Percentiles rank a stretch among this genome's conserved stretches.
Evolutionary conservation across 2,329 filamentous ascomycete genomes (phyloP).

Genomic region (Colletotrichum plurivorum): DNA sequence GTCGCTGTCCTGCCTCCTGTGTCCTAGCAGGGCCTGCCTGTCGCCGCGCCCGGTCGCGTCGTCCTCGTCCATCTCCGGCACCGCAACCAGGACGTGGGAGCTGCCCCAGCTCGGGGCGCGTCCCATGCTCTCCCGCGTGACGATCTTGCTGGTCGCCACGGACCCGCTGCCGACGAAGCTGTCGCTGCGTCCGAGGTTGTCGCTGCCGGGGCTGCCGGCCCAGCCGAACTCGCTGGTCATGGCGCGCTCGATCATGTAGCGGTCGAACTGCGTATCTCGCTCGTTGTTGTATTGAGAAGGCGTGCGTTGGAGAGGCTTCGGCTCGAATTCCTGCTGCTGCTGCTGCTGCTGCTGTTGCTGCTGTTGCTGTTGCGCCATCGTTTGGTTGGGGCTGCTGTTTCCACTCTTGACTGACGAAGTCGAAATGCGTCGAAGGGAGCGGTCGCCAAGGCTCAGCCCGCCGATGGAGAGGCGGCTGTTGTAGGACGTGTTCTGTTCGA

Average conservation of each 20-base stretch:
- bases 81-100: constrained; percentile 54
- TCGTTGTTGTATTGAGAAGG: constrained; percentile 45
- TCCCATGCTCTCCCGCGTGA: constrained; percentile 43
- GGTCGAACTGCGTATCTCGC: constrained; percentile 47
- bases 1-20: constrained; percentile 30
- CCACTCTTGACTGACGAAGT: constrained; percentile 35
- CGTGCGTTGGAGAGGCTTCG: constrained; percentile 13
- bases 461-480: constrained; percentile 38
- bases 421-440: constrained; percentile 40
- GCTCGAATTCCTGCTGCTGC: neutral
- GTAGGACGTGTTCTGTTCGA: constrained; percentile 42
- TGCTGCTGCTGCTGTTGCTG: constrained; percentile 18
- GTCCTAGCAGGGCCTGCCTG: constrained; percentile 48
- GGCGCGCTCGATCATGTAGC: constrained; percentile 50
- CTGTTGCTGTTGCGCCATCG: constrained; percentile 9
- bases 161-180: constrained; percentile 46
- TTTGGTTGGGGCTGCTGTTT: constrained; percentile 9
- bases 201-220: constrained; percentile 40
- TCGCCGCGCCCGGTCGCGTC: constrained; percentile 44
- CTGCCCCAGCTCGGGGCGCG: constrained; percentile 54
- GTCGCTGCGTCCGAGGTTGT: constrained; percentile 43
- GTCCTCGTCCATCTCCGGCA: constrained; percentile 56
- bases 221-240: constrained; percentile 52
- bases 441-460: constrained; percentile 27
- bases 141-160: constrained; percentile 37